phyloP scores from a whole-genome alignment of 2,329 filamentous ascomycete genomes.

The Diaporthe longicolla region DNA sequence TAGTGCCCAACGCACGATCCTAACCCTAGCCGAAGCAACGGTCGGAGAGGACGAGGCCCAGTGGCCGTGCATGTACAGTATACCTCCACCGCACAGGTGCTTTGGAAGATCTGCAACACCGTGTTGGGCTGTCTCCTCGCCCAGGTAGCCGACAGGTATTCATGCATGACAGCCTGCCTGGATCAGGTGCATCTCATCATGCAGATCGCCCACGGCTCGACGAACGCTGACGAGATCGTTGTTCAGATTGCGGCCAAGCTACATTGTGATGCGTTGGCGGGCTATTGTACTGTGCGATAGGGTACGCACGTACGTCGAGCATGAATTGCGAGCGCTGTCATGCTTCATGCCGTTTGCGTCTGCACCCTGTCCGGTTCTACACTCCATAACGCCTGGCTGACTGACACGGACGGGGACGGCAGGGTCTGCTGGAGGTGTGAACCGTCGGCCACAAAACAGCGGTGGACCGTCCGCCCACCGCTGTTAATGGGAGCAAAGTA shows the following conservation, averaged over 20 bases:
- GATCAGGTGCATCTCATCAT: constrained; percentile 31
- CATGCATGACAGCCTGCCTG: constrained; percentile 29
- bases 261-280: constrained; percentile 4
- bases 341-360: constrained; percentile 20
- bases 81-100: not conserved
- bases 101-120: constrained; percentile 11
- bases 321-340: constrained; percentile 22
- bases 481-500: constrained; percentile 14
- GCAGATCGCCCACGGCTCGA: constrained; percentile 36
- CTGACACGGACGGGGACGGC: constrained; percentile 5
- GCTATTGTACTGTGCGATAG: not conserved
- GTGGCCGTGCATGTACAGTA: constrained; percentile 27
- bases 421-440: constrained; percentile 2
- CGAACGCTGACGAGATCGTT: not conserved
- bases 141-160: constrained; percentile 15
- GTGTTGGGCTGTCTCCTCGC: not conserved
- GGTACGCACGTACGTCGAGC: constrained; percentile 5
- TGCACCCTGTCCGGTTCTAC: constrained; percentile 9
- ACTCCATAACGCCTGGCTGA: constrained; percentile 3
- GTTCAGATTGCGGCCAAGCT: constrained; percentile 9
- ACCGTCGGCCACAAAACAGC: constrained; percentile 37
- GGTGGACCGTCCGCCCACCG: constrained; percentile 34
- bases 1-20: constrained; percentile 30
- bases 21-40: constrained; percentile 29
- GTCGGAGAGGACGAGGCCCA: constrained; percentile 10